Conservation (phyloP, 176 grass and related monocot species). For the Hordeum marinum region DNA sequence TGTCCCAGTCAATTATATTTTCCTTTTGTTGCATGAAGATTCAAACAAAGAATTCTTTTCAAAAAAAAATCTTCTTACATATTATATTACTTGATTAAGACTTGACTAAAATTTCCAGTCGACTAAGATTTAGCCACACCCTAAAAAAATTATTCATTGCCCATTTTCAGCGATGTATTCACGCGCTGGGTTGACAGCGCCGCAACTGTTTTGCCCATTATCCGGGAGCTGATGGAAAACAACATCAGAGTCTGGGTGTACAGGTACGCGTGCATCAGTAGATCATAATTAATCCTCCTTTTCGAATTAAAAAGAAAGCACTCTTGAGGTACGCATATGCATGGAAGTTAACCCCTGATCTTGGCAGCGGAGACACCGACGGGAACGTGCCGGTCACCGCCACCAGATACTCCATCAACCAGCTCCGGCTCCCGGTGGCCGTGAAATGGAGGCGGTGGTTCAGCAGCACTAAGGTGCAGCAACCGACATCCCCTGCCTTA, state of each 20-base stretch:
- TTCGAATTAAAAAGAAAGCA: too few relatives aligned
- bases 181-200: constrained; percentile 39
- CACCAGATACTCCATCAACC: constrained; percentile 66
- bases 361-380: constrained; percentile 67
- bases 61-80: too few relatives aligned
- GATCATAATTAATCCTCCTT: too few relatives aligned
- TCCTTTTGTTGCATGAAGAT: too few relatives aligned
- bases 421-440: constrained; percentile 41
- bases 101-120: too few relatives aligned
- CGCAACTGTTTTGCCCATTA: constrained; percentile 52
- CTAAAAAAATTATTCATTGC: neutral
- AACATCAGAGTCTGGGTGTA: constrained; percentile 61
- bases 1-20: too few relatives aligned
- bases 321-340: neutral
- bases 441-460: constrained; percentile 55
- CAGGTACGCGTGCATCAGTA: constrained; percentile 34
- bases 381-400: constrained; percentile 73
- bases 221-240: constrained; percentile 49
- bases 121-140: too few relatives aligned
- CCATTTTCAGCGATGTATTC: constrained; percentile 47
- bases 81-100: too few relatives aligned
- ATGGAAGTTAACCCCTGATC: neutral
- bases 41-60: too few relatives aligned
- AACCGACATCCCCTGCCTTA: neutral
- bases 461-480: constrained; percentile 39